phyloP scores from a whole-genome alignment of 1,284 basidiomycete species.

The Ustilago shanxiensis region DNA sequence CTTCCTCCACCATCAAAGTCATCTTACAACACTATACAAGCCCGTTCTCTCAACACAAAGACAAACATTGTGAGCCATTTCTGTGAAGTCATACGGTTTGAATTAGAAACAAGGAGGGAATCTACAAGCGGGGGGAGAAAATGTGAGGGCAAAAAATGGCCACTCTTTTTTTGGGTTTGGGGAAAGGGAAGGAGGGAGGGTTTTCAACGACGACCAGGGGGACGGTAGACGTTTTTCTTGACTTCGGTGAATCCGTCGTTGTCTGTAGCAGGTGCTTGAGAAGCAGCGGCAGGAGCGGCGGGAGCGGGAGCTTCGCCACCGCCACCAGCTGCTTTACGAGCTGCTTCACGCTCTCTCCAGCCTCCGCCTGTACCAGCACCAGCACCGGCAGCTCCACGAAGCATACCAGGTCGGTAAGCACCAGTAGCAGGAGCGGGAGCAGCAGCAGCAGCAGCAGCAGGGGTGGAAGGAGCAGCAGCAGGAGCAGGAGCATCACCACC shows the following conservation, averaged over 20 bases:
- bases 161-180: no score
- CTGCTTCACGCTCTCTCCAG: slow-evolving; percentile 53
- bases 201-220: slow-evolving; percentile 47
- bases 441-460: slow-evolving; percentile 30
- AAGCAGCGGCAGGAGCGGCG: slow-evolving; percentile 24
- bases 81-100: no score
- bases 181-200: background rate
- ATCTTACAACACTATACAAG: no score
- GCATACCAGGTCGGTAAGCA: slow-evolving; percentile 48
- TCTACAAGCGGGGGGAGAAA: background rate
- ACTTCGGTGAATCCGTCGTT: slow-evolving; percentile 59
- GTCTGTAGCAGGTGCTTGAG: slow-evolving; percentile 28
- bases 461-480: slow-evolving; percentile 13
- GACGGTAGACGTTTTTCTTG: slow-evolving; percentile 49
- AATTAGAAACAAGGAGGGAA: no score
- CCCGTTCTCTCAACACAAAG: no score
- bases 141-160: no score
- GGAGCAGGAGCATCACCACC: slow-evolving; percentile 33
- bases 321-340: slow-evolving; percentile 44
- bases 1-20: no score
- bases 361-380: slow-evolving; percentile 17
- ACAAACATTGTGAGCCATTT: no score
- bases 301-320: slow-evolving; percentile 30
- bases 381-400: slow-evolving; percentile 30
- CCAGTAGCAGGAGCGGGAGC: slow-evolving; percentile 27